Conservation (phyloP, 805 yeast genomes). For the Cyberlindnera euphorbiiphila region DNA sequence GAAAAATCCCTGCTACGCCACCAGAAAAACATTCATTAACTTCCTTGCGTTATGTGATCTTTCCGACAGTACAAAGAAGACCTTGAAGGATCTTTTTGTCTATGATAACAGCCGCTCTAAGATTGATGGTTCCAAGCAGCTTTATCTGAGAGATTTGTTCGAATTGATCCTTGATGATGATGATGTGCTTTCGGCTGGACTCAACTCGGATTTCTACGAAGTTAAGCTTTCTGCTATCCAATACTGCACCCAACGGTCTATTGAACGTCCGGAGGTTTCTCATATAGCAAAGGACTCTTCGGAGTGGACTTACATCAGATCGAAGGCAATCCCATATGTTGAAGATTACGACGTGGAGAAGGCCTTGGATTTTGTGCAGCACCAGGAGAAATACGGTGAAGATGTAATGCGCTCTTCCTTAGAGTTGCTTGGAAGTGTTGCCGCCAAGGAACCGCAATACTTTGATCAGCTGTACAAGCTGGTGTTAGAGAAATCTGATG, state of each 20-base stretch:
- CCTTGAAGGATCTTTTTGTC: constrained; percentile 36
- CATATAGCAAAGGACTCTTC: constrained; percentile 25
- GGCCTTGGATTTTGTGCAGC: constrained; percentile 29
- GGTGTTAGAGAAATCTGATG: constrained; percentile 28
- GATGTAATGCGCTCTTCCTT: constrained; percentile 45
- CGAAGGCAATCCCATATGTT: constrained; percentile 32
- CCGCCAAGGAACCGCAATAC: constrained; percentile 31
- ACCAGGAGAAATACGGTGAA: constrained; percentile 37
- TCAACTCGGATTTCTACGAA: constrained; percentile 40
- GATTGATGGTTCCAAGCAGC: constrained; percentile 48
- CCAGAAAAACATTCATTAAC: constrained; percentile 34
- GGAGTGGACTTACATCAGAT: constrained; percentile 43
- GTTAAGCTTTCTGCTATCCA: constrained; percentile 41
- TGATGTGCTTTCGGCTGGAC: constrained; percentile 30
- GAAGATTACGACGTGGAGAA: constrained; percentile 24
- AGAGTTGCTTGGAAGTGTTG: constrained; percentile 47
- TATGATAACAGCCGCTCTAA: constrained; percentile 25
- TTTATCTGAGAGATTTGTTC: constrained; percentile 36
- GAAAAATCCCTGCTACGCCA: constrained; percentile 30
- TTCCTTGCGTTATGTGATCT: constrained; percentile 6
- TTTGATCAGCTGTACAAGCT: constrained; percentile 15
- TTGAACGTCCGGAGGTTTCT: constrained; percentile 10
- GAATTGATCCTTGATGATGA: constrained; percentile 28
- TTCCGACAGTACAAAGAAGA: constrained; percentile 11
- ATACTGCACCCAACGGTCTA: constrained; percentile 23